These are phyloP conservation scores for Starmerella powellii DNA, from an alignment of 805 yeast genomes.

Conservation along the genomic window DNA sequence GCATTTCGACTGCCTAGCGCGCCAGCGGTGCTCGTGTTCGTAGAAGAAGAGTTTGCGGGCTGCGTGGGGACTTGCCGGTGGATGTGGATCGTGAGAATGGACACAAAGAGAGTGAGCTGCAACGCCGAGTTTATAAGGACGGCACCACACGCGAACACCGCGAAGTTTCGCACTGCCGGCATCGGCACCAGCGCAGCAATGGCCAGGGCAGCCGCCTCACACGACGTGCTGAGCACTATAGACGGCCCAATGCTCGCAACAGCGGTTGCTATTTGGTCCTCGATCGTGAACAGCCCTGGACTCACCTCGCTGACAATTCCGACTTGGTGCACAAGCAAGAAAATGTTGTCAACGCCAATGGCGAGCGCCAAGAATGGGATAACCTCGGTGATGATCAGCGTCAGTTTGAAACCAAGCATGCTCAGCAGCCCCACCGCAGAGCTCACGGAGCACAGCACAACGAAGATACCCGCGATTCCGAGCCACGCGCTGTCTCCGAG, in stretches of 20 bases:
- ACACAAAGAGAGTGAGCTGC: constrained; percentile 71
- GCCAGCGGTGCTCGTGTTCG: neutral
- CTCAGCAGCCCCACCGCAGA: constrained; percentile 78
- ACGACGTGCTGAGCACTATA: constrained; percentile 59
- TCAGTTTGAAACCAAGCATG: constrained; percentile 64
- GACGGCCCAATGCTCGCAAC: constrained; percentile 77
- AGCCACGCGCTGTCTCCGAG: constrained; percentile 65
- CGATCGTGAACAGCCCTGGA: constrained; percentile 37
- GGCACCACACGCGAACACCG: constrained; percentile 80
- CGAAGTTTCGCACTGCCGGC: constrained; percentile 96
- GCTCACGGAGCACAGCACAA: constrained; percentile 68
- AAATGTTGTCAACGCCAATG: constrained; percentile 91
- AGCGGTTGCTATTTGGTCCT: constrained; percentile 50
- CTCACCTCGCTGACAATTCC: constrained; percentile 39
- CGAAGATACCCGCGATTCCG: constrained; percentile 73
- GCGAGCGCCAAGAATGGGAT: constrained; percentile 89
- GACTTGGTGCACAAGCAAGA: constrained; percentile 70
- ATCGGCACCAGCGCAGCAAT: constrained; percentile 72
- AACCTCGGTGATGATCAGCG: constrained; percentile 89
- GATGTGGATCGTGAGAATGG: constrained; percentile 41
- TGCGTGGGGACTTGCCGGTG: neutral
- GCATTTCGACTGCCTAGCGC: neutral
- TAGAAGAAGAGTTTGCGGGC: too few species aligned
- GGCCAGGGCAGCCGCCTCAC: constrained; percentile 69
- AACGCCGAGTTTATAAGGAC: constrained; percentile 61